Evolutionary conservation across 2,329 filamentous ascomycete species (phyloP).

Genomic region (Diaporthe vaccinii): DNA sequence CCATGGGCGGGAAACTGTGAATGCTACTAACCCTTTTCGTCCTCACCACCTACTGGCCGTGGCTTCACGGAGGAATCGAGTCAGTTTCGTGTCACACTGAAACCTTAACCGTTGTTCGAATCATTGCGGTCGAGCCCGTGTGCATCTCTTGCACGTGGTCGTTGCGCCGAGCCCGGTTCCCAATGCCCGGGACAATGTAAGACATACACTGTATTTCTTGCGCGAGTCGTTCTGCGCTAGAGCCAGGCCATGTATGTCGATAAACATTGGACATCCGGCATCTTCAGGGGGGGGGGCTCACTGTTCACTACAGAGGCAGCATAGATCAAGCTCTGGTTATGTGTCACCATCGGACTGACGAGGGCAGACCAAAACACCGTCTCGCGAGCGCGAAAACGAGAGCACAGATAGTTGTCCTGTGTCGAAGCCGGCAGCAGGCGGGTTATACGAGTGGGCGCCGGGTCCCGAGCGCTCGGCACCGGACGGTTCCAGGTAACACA

Average conservation of each 20-base stretch:
- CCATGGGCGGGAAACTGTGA: not conserved
- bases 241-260: not conserved
- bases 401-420: not conserved
- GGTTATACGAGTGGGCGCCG: not conserved
- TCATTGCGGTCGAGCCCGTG: not conserved
- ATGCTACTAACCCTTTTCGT: not conserved
- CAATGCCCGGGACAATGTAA: not conserved
- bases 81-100: not conserved
- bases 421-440: not conserved
- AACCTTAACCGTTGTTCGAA: conserved; percentile 6
- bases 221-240: not conserved
- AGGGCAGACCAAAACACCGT: not conserved
- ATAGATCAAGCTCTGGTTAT: not conserved
- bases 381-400: not conserved
- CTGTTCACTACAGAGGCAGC: not conserved
- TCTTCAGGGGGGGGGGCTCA: too few species aligned
- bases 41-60: not conserved
- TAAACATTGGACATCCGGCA: not conserved
- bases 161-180: not conserved
- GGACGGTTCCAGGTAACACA: not conserved
- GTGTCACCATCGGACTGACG: not conserved
- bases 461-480: conserved; percentile 25
- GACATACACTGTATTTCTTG: not conserved
- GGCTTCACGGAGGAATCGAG: not conserved
- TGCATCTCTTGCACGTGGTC: conserved; percentile 15